Percentiles rank a stretch among this genome's conserved stretches.
Conservation (phyloP, 495 filamentous ascomycete genomes). For the Jackrogersella minutella region DNA sequence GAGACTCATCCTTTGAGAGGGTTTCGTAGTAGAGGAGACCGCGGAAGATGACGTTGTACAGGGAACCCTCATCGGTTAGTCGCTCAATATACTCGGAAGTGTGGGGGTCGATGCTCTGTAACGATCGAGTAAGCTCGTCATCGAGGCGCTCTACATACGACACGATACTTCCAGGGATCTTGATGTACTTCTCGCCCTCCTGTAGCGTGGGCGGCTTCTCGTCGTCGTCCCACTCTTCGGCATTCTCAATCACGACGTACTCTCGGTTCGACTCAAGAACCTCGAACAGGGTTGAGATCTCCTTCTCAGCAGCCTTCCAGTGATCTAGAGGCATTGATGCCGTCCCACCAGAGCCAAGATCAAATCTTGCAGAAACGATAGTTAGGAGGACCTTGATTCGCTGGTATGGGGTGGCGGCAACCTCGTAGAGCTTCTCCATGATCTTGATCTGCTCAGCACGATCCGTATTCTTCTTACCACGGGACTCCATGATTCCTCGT, state of each 20-base stretch:
- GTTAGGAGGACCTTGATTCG: constrained; percentile 91
- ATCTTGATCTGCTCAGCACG: constrained; percentile 91
- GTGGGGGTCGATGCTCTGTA: constrained; percentile 97
- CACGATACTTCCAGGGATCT: constrained; percentile 90
- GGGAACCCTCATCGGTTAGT: constrained; percentile 85
- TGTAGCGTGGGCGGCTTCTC: constrained; percentile 83
- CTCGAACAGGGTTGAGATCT: constrained; percentile 77
- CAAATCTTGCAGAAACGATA: constrained; percentile 92
- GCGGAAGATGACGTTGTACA: constrained; percentile 91
- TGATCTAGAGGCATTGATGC: constrained; percentile 94
- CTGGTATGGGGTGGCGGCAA: constrained; percentile 90
- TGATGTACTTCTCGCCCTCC: constrained; percentile 75
- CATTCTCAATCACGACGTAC: constrained; percentile 84
- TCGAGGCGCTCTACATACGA: constrained; percentile 96
- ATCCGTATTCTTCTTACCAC: constrained; percentile 99
- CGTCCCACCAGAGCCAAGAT: constrained; percentile 81
- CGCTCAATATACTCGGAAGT: constrained; percentile 98
- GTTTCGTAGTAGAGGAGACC: constrained; percentile 86
- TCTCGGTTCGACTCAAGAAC: constrained; percentile 80
- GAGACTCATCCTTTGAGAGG: constrained; percentile 71
- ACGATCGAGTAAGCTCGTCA: constrained; percentile 93
- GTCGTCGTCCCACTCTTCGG: constrained; percentile 99
- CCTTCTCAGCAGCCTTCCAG: constrained; percentile 93
- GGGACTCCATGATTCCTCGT: constrained; percentile 87
- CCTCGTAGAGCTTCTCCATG: constrained; percentile 95